A percentile compares a stretch with the other conserved stretches of the same genome.
Conservation (phyloP, 2,329 filamentous ascomycete genomes). For the Penicillium sp. region DNA sequence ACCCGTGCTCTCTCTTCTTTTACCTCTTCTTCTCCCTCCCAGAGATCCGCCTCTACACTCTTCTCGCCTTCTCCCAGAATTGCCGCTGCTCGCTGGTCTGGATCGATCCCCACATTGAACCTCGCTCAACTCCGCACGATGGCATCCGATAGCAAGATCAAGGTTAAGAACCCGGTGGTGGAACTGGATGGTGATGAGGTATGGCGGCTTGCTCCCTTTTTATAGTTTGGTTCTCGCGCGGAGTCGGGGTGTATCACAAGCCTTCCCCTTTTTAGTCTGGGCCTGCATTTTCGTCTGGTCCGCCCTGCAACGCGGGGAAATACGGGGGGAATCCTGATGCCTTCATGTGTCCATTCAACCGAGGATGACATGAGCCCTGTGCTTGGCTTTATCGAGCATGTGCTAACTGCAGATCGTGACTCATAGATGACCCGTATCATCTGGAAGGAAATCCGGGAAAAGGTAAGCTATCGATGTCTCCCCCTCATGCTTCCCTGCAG, state of each 20-base stretch:
- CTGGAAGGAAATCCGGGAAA: slow-evolving; percentile 99
- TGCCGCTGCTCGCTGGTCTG: slow-evolving; percentile 28
- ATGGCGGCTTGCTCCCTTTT: slow-evolving; percentile 19
- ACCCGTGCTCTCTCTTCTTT: slow-evolving; percentile 26
- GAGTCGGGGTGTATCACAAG: slow-evolving; percentile 18
- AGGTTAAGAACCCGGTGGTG: slow-evolving; percentile 98
- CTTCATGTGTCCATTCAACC: slow-evolving; percentile 21
- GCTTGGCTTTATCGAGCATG: neutral
- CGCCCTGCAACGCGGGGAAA: slow-evolving; percentile 29
- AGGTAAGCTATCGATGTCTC: slow-evolving; percentile 44
- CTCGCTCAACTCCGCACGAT: slow-evolving; percentile 43
- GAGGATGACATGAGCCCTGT: neutral
- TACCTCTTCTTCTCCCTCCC: slow-evolving; percentile 21
- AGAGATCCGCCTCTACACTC: slow-evolving; percentile 25
- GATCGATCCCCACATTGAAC: slow-evolving; percentile 24
- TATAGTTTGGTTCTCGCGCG: slow-evolving; percentile 10
- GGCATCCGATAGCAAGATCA: slow-evolving; percentile 69
- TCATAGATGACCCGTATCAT: slow-evolving; percentile 92
- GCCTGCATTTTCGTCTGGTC: slow-evolving; percentile 24
- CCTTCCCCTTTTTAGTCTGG: slow-evolving; percentile 12
- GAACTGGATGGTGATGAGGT: slow-evolving; percentile 82
- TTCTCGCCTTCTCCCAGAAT: slow-evolving; percentile 19
- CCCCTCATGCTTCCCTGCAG: slow-evolving; percentile 15
- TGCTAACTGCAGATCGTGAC: slow-evolving; percentile 17
- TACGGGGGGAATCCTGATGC: slow-evolving; percentile 23